Conservation (phyloP, 2,329 filamentous ascomycete species). For the Colletotrichum gigasporum region DNA sequence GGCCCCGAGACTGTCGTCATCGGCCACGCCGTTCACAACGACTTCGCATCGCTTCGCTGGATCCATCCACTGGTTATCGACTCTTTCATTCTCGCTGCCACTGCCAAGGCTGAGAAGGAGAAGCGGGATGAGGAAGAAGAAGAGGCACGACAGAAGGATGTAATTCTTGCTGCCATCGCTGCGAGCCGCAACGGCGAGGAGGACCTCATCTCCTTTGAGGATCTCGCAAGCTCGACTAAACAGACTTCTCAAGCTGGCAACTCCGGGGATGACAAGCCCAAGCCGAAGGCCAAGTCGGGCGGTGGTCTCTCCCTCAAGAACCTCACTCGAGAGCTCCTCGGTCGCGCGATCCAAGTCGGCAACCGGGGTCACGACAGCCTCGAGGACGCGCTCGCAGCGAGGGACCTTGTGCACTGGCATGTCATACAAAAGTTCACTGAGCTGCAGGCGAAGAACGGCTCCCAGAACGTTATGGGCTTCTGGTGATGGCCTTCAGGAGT, state of each 20-base stretch:
- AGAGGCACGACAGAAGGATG: slow-evolving; percentile 19
- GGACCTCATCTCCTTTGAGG: slow-evolving; percentile 23
- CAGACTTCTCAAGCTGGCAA: too few species aligned
- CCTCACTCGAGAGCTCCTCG: slow-evolving; percentile 46
- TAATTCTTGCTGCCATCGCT: not conserved
- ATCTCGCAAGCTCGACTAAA: not conserved
- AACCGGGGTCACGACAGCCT: slow-evolving; percentile 51
- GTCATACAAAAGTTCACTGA: slow-evolving; percentile 27
- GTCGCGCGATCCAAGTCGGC: slow-evolving; percentile 49
- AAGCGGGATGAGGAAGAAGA: slow-evolving; percentile 27
- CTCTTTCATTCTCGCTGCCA: slow-evolving; percentile 48
- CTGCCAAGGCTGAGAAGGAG: slow-evolving; percentile 21
- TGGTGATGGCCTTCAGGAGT: not conserved
- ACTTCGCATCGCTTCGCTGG: slow-evolving; percentile 57
- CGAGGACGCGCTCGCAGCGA: slow-evolving; percentile 54
- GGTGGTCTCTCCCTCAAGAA: slow-evolving; percentile 44
- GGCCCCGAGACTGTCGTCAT: slow-evolving; percentile 58
- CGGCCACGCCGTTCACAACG: slow-evolving; percentile 53
- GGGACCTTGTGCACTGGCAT: slow-evolving; percentile 53
- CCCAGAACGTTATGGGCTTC: not conserved
- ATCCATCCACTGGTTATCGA: slow-evolving; percentile 56
- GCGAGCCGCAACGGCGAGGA: not conserved
- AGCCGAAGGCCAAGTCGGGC: slow-evolving; percentile 28
- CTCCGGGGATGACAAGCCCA: slow-evolving; percentile 21
- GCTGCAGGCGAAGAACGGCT: not conserved